Evolutionary conservation across 148 eudicot genomes (phyloP).

Genomic region (Rheum nobile): DNA sequence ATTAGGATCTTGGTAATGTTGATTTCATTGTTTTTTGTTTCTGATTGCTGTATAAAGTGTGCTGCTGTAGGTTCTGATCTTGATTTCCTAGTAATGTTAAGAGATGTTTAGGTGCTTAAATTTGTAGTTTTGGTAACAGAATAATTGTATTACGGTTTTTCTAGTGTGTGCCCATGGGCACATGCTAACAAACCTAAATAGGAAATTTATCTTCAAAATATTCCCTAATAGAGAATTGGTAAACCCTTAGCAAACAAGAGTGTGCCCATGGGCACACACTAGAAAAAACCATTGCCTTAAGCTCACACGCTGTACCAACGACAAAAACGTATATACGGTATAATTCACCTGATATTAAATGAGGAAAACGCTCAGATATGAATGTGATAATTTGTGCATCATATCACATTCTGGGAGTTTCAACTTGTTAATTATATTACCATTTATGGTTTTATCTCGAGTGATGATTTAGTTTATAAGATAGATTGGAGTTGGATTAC

Average conservation of each 20-base stretch:
- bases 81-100: neutral
- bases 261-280: too few relatives aligned
- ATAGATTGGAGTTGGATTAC: neutral
- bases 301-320: neutral
- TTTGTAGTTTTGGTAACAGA: neutral
- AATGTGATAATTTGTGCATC: neutral
- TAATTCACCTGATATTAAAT: neutral
- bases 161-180: too few relatives aligned
- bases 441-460: neutral
- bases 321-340: neutral
- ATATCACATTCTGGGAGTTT: neutral
- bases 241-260: too few relatives aligned
- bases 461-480: neutral
- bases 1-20: neutral
- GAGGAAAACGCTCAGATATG: neutral
- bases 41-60: neutral
- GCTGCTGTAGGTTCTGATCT: neutral
- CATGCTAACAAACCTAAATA: too few relatives aligned
- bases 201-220: too few relatives aligned
- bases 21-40: neutral
- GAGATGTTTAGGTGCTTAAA: neutral
- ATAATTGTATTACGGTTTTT: neutral
- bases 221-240: too few relatives aligned
- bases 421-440: neutral
- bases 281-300: too few relatives aligned